Conservation (phyloP, 2,329 filamentous ascomycete species). For the Camptophora hylomeconis region DNA sequence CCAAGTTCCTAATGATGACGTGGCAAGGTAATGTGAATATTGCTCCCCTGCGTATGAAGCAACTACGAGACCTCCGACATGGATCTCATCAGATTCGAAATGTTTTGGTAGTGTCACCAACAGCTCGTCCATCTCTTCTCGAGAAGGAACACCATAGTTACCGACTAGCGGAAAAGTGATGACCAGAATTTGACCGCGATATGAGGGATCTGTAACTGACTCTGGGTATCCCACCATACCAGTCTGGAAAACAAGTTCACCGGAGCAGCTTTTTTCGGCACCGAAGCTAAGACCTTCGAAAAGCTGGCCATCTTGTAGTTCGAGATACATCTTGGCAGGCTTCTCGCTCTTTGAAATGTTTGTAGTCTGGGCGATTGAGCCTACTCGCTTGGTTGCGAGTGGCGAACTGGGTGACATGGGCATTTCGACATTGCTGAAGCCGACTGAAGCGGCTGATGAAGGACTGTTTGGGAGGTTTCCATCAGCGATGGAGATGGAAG, state of each 20-base stretch:
- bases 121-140: slow-evolving; percentile 72
- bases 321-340: slow-evolving; percentile 64
- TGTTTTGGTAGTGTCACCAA: slow-evolving; percentile 76
- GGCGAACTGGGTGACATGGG: slow-evolving; percentile 5
- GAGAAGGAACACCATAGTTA: slow-evolving; percentile 92
- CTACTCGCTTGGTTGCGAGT: slow-evolving; percentile 9
- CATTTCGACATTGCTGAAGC: slow-evolving; percentile 12
- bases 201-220: slow-evolving; percentile 77
- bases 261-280: slow-evolving; percentile 83
- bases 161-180: slow-evolving; percentile 91
- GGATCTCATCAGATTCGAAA: slow-evolving; percentile 86
- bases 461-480: slow-evolving; percentile 25
- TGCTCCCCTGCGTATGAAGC: slow-evolving; percentile 90
- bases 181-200: slow-evolving; percentile 88
- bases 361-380: slow-evolving; percentile 40
- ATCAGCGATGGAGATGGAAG: slow-evolving; percentile 10
- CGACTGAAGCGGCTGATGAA: slow-evolving; percentile 27
- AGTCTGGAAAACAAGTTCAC: slow-evolving; percentile 97
- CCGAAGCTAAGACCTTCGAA: slow-evolving; percentile 96
- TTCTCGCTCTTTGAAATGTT: no score
- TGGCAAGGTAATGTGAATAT: slow-evolving; percentile 85
- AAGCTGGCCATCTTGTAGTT: slow-evolving; percentile 81
- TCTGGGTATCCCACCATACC: slow-evolving; percentile 99
- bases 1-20: slow-evolving; percentile 85
- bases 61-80: slow-evolving; percentile 82